Base-by-base conservation (phyloP, 495 filamentous ascomycete genomes). In the Aspergillus sparsus region DNA sequence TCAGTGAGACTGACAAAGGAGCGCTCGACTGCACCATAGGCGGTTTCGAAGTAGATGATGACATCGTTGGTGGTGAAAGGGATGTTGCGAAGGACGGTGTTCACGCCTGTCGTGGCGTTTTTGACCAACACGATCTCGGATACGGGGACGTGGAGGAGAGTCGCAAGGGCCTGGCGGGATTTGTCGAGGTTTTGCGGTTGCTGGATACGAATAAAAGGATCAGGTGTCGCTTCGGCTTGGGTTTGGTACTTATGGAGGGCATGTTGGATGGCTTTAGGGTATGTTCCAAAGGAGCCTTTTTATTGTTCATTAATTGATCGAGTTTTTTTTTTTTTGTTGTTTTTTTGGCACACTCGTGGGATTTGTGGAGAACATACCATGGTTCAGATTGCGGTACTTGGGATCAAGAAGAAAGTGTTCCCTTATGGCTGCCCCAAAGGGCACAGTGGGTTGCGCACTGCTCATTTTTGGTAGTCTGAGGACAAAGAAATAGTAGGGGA, bases 61-160 rank as follows among this genome's bases (percentile, higher is more conserved):
- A 83, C 82, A 60, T 90, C 88, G 31, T 79, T 80, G 0, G 78
- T 69, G 57, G 81, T 68, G 63, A 79, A 91, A 4, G 70, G 66
- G 10, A 96, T 69, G 67, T 89, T 91, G 54, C 86, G 85, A 15
- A 97, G 79, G 5, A 96, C 84, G 6, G 88, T 91, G 73, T 91
- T 90, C 52, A 95, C 76, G 47, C 88, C 92, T 0, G 84, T 87
- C 0, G 91, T 93, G 47, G 90, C 88, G 72, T 97, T 97, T 42
- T 84, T 80, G 10, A 96, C 88, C 54, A 92, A 86, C 4, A 95
- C 92, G 47, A 87, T 74, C 16, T 87, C 87, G 1, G 84, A 75
- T 32, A 74, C 64, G 2, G 85, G 85, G 1, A 81, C 85, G 57
- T 87, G 74, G 49, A 97, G 76, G 15, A 90, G 61, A 4, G 72